A percentile compares a stretch with the other conserved stretches of the same genome.
These are phyloP conservation scores for Fulvia fulva DNA, from an alignment of 2,329 filamentous ascomycete genomes.

Conservation along the genomic window DNA sequence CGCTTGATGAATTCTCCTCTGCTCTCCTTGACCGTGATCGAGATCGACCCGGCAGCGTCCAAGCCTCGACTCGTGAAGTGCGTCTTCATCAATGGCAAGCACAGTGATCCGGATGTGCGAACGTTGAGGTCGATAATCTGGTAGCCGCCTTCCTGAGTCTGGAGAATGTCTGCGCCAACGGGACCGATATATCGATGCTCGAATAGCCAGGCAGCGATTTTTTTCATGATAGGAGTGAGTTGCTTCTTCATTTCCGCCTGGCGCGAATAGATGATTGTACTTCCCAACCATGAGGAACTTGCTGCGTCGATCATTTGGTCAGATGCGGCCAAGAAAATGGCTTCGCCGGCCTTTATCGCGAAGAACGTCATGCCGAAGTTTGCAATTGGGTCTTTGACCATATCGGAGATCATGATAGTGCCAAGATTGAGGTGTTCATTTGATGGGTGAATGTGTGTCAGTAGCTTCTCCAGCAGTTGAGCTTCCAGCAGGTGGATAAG, in stretches of 20 bases:
- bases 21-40: constrained; percentile 5
- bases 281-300: constrained; percentile 6
- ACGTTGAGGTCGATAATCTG: constrained; percentile 9
- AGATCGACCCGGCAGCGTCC: constrained; percentile 7
- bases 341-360: background rate
- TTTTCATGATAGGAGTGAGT: background rate
- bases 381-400: constrained; percentile 3
- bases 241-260: background rate
- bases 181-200: constrained; percentile 7
- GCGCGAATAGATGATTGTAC: constrained; percentile 4
- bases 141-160: background rate
- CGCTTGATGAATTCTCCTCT: constrained; percentile 3
- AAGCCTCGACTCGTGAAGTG: constrained; percentile 8
- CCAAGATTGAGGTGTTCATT: constrained; percentile 11
- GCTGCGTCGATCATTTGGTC: constrained; percentile 9
- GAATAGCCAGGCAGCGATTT: constrained; percentile 2
- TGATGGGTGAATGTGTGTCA: background rate
- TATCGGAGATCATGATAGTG: constrained; percentile 2
- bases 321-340: constrained; percentile 5
- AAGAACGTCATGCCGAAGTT: constrained; percentile 7
- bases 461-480: constrained; percentile 1
- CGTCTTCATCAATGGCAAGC: constrained; percentile 5
- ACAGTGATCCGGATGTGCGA: constrained; percentile 5
- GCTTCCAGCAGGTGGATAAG: background rate
- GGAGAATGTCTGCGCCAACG: constrained; percentile 6